A percentile compares a stretch with the other conserved stretches of the same genome.
These are phyloP conservation scores for Penicillium thymicola DNA, from an alignment of 2,329 filamentous ascomycete genomes.

Conservation along the genomic window DNA sequence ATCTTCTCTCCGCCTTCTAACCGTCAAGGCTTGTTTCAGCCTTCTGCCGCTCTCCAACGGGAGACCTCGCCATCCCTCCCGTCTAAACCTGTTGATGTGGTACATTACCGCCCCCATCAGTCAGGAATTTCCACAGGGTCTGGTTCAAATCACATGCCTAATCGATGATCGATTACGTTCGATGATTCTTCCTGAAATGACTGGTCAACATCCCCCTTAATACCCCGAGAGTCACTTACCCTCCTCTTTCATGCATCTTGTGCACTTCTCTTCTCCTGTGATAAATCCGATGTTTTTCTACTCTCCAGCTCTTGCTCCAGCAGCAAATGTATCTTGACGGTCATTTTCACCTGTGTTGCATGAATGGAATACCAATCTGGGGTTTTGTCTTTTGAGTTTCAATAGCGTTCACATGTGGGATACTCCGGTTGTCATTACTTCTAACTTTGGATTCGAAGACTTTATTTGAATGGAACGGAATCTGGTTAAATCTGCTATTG, in stretches of 20 bases:
- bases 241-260: conserved; percentile 4
- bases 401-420: conserved; percentile 16
- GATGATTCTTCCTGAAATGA: not conserved
- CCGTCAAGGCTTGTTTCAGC: conserved; percentile 36
- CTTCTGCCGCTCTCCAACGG: conserved; percentile 25
- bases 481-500: not conserved
- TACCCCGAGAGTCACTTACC: not conserved
- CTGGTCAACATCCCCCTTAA: not conserved
- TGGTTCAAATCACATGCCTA: conserved; percentile 32
- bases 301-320: conserved; percentile 7
- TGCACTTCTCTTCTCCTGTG: conserved; percentile 11
- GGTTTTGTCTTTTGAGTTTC: conserved; percentile 2
- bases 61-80: conserved; percentile 33
- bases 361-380: conserved; percentile 6
- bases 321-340: conserved; percentile 18
- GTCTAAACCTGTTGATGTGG: conserved; percentile 29
- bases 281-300: conserved; percentile 15
- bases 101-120: conserved; percentile 31
- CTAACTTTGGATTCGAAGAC: conserved; percentile 1
- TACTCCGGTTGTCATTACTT: conserved; percentile 7
- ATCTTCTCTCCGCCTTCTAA: conserved; percentile 35
- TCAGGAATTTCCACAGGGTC: conserved; percentile 28
- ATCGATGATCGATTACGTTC: conserved; percentile 23
- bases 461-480: conserved; percentile 16
- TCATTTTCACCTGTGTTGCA: conserved; percentile 9